phyloP scores from a whole-genome alignment of 208 protist species.

The Leishmania major region DNA sequence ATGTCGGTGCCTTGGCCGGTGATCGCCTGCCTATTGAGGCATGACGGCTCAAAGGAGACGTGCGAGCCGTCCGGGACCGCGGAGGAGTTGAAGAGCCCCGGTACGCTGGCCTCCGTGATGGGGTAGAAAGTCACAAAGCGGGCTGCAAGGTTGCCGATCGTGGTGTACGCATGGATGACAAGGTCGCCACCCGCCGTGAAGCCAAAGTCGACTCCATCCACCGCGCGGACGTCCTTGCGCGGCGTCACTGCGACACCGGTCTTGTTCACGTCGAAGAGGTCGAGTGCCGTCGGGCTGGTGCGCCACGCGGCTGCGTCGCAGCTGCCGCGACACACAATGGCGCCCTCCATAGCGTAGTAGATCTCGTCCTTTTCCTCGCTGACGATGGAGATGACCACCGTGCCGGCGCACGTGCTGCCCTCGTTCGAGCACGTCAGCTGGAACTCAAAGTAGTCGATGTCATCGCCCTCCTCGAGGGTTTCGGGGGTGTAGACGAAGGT shows the following conservation, averaged over 20 bases:
- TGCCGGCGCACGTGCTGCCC: constrained; percentile 32
- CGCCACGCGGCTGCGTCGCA: constrained; percentile 72
- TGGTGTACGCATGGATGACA: constrained; percentile 69
- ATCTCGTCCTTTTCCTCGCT: constrained; percentile 28
- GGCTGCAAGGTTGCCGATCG: constrained; percentile 78
- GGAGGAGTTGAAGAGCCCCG: constrained; percentile 42
- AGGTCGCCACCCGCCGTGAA: constrained; percentile 58
- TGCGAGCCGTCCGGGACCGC: constrained; percentile 42
- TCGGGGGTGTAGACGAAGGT: constrained; percentile 37
- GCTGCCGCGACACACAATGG: constrained; percentile 79
- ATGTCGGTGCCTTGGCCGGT: constrained; percentile 55
- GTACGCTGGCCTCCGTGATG: constrained; percentile 31
- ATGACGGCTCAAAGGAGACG: constrained; percentile 77
- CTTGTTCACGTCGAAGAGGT: constrained; percentile 48
- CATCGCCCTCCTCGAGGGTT: constrained; percentile 16
- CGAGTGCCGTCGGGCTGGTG: constrained; percentile 24
- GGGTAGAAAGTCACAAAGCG: constrained; percentile 88
- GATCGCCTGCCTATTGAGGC: constrained; percentile 66
- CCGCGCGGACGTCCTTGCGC: constrained; percentile 50
- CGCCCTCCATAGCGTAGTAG: constrained; percentile 55
- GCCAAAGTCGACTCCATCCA: constrained; percentile 68
- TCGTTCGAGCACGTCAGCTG: constrained; percentile 42
- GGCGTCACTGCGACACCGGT: constrained; percentile 32
- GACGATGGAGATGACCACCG: constrained; percentile 37
- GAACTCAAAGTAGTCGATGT: constrained; percentile 66